Conservation (phyloP, 2,329 filamentous ascomycete genomes). For the Exophiala spinifera region DNA sequence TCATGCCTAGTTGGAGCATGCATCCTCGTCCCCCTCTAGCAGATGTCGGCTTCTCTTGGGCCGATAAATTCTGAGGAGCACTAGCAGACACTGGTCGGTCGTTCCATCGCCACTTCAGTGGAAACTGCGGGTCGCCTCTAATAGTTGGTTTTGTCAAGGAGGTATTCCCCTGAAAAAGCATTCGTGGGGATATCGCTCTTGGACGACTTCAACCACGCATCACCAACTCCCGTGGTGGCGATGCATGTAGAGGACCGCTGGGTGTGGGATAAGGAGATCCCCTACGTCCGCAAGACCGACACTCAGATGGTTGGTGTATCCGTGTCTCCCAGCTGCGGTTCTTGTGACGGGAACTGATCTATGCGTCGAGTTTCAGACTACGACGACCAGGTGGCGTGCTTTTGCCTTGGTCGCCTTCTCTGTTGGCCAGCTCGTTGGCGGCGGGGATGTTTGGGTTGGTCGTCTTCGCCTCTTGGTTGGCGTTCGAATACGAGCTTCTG, state of each 20-base stretch:
- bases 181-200: slow-evolving; percentile 1
- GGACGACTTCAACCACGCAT: background rate
- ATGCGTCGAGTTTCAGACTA: background rate
- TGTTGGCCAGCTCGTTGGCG: background rate
- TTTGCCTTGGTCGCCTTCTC: no score
- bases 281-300: background rate
- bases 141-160: slow-evolving; percentile 1
- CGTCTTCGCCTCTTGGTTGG: no score
- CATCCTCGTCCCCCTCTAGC: background rate
- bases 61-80: slow-evolving; percentile 1
- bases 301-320: no score
- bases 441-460: background rate
- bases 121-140: slow-evolving; percentile 3
- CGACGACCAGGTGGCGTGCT: background rate
- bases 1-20: background rate
- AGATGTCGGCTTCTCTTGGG: background rate
- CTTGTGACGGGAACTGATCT: no score
- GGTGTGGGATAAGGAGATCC: background rate
- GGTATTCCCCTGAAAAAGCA: background rate
- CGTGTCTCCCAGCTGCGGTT: no score
- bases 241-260: slow-evolving; percentile 1
- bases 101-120: slow-evolving; percentile 4
- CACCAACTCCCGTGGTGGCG: background rate
- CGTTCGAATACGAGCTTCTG: no score
- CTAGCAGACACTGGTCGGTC: slow-evolving; percentile 1